Evolutionary conservation across 1,139 yeast genomes (phyloP).

Genomic region (Candida freyschussii): DNA sequence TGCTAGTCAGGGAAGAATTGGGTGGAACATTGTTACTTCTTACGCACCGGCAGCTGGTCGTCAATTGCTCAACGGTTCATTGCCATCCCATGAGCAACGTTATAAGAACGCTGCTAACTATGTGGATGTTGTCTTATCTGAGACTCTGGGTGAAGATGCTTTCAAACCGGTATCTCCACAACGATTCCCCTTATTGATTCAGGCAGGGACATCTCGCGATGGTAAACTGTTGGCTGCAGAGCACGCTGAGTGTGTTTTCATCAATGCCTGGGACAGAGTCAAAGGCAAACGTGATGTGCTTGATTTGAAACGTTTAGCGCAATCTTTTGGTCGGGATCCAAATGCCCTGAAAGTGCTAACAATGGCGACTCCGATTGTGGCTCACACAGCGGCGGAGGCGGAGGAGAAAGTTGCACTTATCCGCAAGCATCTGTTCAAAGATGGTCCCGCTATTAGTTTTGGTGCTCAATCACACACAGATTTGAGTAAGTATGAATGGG

Average conservation of each 20-base stretch:
- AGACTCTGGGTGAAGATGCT: conserved; percentile 34
- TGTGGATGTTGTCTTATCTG: conserved; percentile 35
- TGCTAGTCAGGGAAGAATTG: conserved; percentile 37
- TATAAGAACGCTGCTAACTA: conserved; percentile 38
- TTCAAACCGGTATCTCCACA: conserved; percentile 39
- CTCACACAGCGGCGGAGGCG: conserved; percentile 33
- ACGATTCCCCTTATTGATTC: conserved; percentile 40
- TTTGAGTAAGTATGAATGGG: conserved; percentile 30
- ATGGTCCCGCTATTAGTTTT: conserved; percentile 36
- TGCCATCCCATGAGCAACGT: conserved; percentile 38
- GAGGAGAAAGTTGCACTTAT: conserved; percentile 27
- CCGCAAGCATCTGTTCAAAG: conserved; percentile 30
- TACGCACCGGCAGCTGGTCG: conserved; percentile 39
- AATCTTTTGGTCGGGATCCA: conserved; percentile 27
- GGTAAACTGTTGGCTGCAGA: conserved; percentile 42
- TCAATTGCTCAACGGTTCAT: conserved; percentile 34
- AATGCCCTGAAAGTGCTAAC: conserved; percentile 28
- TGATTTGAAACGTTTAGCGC: conserved; percentile 30
- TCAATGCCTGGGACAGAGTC: conserved; percentile 31
- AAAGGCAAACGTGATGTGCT: conserved; percentile 30
- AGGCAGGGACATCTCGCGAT: conserved; percentile 42
- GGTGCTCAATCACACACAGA: conserved; percentile 38
- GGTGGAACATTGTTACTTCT: conserved; percentile 42
- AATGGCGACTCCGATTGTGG: conserved; percentile 27
- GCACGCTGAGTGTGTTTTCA: conserved; percentile 39